Percentiles rank a stretch among this genome's conserved stretches.
Conservation (phyloP, 2,329 filamentous ascomycete species). For the Plenodomus biglobosus region DNA sequence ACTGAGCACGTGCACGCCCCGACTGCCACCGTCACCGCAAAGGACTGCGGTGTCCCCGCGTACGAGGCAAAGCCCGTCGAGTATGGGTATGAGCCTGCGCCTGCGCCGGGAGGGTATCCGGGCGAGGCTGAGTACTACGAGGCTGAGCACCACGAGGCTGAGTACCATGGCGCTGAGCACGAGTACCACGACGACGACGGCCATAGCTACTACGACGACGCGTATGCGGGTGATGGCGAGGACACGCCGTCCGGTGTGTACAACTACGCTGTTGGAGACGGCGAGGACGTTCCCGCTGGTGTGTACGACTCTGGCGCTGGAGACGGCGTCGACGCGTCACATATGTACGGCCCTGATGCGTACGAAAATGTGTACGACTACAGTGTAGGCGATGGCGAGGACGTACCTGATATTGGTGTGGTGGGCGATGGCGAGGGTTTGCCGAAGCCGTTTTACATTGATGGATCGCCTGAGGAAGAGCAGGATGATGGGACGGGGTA, state of each 20-base stretch:
- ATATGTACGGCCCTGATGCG: too few relatives aligned
- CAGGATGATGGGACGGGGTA: not conserved
- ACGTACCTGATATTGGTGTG: not conserved
- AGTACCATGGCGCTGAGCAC: too few relatives aligned
- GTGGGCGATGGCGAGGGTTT: not conserved
- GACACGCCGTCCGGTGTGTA: not conserved
- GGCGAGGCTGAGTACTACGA: not conserved
- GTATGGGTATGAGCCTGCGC: not conserved
- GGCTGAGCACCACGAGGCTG: too few relatives aligned
- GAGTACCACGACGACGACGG: too few relatives aligned
- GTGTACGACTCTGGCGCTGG: not conserved
- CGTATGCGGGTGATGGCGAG: not conserved
- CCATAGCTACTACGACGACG: too few relatives aligned
- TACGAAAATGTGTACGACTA: not conserved
- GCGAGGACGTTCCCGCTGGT: not conserved
- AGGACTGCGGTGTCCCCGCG: not conserved
- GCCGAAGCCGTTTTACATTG: not conserved
- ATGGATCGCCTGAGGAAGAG: not conserved
- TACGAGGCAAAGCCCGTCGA: not conserved
- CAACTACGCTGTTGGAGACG: not conserved
- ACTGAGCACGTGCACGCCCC: conserved; percentile 1
- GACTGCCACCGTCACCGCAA: conserved; percentile 1
- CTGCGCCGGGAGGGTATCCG: not conserved
- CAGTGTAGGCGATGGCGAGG: not conserved
- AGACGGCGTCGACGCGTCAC: not conserved